Percentiles rank a stretch among this genome's conserved stretches.
Conservation (phyloP, 2,329 filamentous ascomycete genomes). For the Fusarium papillatum region DNA sequence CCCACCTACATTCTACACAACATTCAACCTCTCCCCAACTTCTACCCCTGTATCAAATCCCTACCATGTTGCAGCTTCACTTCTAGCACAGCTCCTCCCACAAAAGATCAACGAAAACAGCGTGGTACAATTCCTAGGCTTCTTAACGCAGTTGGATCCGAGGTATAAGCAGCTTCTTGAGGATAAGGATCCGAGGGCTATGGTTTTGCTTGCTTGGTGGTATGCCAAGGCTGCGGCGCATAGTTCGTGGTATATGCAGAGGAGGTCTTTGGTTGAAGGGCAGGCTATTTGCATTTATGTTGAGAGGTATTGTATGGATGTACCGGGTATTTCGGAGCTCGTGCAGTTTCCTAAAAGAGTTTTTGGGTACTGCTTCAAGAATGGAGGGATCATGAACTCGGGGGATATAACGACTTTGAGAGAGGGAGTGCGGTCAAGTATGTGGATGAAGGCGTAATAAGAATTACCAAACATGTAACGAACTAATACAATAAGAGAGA, state of each 20-base stretch:
- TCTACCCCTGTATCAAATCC: conserved; percentile 44
- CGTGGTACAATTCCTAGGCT: conserved; percentile 59
- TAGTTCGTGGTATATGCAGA: conserved; percentile 61
- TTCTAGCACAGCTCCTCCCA: conserved; percentile 54
- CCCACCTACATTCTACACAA: conserved; percentile 46
- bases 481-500: conserved; percentile 25
- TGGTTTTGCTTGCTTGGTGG: conserved; percentile 71
- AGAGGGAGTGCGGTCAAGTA: not conserved
- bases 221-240: conserved; percentile 61
- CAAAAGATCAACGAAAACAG: conserved; percentile 54
- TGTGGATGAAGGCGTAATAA: not conserved
- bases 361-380: conserved; percentile 15
- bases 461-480: conserved; percentile 1
- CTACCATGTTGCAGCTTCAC: conserved; percentile 49
- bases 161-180: conserved; percentile 60
- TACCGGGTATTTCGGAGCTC: conserved; percentile 27
- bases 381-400: not conserved
- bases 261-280: conserved; percentile 62
- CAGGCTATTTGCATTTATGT: conserved; percentile 61
- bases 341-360: conserved; percentile 33
- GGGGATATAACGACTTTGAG: not conserved
- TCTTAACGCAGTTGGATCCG: conserved; percentile 59
- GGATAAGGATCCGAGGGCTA: conserved; percentile 63
- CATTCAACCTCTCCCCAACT: conserved; percentile 43
- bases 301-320: conserved; percentile 34